Evolutionary conservation across 495 filamentous ascomycete species (phyloP), one percentile per base, ranked within the genome.

Genomic region (Tuber borchii): DNA sequence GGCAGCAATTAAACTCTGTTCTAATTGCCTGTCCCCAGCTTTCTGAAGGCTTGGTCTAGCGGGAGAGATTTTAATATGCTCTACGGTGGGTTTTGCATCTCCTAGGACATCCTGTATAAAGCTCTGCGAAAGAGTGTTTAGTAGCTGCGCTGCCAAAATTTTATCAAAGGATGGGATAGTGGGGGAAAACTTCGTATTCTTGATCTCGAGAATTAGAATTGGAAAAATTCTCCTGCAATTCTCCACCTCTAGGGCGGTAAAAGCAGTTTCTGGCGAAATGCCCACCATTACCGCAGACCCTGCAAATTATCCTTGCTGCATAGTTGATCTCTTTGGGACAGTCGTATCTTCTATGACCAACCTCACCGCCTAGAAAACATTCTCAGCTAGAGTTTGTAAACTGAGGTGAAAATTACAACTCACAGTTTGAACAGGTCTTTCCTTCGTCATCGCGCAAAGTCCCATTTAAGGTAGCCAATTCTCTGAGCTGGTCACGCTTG

Each of bases 341-440:
- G 84, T 99, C 96, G 81, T 97, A 98, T 85, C 98, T 99, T 84
- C 96, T 90, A 85, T 99, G 96, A 74, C 96, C 96, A 76, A 99
- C 98, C 88, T 99, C 93, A 79, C 95, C 96, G 85, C 90, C 90
- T 91, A 51, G 72, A 37, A 20, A 79, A 71, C 73, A 14, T 56
- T 72, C 81, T 72, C 74, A 70, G 73, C 43, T 71, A 76, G 80
- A 71, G 79, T 42, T 72, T 17, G 40, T 37, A 19, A 26, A 45
- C 46, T 17, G n/a, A 37, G 12, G 22, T 72, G 43, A 40, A 65
- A 65, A 56, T 44, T 56, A 69, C 73, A 61, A 85, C 89, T 84
- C 86, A 90, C 96, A 99, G 87, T 99, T 99, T 86, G 98, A 96
- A 87, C 96, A 99, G 76, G 95, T 95, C 84, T 98, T 95, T 85